A percentile compares a stretch with the other conserved stretches of the same genome.
phyloP scores from a whole-genome alignment of 1,284 basidiomycete species.

The Pulveroboletus ridleyi region DNA sequence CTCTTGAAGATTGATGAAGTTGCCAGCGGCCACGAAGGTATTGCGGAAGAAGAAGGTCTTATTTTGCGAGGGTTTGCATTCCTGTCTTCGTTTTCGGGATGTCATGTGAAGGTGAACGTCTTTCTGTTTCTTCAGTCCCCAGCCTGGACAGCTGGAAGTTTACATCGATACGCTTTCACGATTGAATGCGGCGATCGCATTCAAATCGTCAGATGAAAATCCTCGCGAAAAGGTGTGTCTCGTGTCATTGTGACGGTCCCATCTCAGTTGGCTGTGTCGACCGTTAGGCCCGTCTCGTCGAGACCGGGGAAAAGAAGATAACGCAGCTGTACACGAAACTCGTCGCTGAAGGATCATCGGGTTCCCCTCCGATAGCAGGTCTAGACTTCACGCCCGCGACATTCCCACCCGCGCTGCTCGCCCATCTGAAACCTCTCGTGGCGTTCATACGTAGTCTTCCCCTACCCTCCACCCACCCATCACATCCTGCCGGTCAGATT shows the following conservation, averaged over 20 bases:
- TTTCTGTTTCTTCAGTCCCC: constrained; percentile 54
- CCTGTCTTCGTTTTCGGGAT: constrained; percentile 7
- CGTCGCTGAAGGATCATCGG: constrained; percentile 81
- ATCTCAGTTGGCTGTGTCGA: neutral
- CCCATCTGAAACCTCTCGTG: constrained; percentile 66
- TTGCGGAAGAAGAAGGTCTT: constrained; percentile 77
- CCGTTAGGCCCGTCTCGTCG: constrained; percentile 70
- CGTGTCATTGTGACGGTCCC: neutral
- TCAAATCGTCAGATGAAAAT: constrained; percentile 68
- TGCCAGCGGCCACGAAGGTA: constrained; percentile 76
- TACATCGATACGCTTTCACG: constrained; percentile 78
- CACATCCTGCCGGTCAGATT: constrained; percentile 71
- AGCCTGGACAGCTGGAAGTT: constrained; percentile 62
- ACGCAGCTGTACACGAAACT: constrained; percentile 80
- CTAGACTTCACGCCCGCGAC: constrained; percentile 56
- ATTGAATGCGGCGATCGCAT: constrained; percentile 80
- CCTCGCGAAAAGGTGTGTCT: constrained; percentile 58
- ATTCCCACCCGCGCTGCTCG: constrained; percentile 61
- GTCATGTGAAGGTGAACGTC: constrained; percentile 1
- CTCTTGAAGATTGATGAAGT: constrained; percentile 80
- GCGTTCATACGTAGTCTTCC: constrained; percentile 73
- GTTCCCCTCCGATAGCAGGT: constrained; percentile 63
- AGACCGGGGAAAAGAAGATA: constrained; percentile 82
- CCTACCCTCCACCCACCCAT: constrained; percentile 76
- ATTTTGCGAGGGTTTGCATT: constrained; percentile 72